Evolutionary conservation across 139 green algal genomes (phyloP).

Genomic region (Coelastrella sp.): DNA sequence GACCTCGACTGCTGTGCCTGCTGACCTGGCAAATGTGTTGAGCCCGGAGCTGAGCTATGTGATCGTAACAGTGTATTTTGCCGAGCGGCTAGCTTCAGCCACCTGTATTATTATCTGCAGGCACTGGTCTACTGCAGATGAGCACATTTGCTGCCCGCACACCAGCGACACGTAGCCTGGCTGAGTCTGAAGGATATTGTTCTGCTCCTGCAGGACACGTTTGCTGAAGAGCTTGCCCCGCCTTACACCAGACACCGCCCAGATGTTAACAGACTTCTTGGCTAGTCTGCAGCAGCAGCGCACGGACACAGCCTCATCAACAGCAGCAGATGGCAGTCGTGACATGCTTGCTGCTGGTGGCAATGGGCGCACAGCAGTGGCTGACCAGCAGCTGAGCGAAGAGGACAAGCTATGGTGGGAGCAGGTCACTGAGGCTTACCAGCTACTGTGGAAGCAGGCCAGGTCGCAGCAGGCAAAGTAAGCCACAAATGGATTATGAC

Average conservation of each 20-base stretch:
- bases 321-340: neutral
- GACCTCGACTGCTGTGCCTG: too few species aligned
- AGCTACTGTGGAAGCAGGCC: conserved; percentile 37
- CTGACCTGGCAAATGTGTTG: too few species aligned
- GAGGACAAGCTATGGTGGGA: conserved; percentile 39
- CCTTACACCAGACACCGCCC: neutral
- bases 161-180: neutral
- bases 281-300: conserved; percentile 18
- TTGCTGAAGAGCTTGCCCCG: conserved; percentile 20
- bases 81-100: too few species aligned
- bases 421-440: conserved; percentile 15
- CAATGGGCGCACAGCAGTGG: neutral
- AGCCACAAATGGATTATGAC: neutral
- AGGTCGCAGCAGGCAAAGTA: conserved; percentile 16
- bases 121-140: too few species aligned
- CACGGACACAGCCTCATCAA: neutral
- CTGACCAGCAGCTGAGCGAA: neutral
- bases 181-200: neutral
- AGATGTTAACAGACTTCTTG: neutral
- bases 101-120: too few species aligned
- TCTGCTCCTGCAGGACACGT: neutral
- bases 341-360: neutral
- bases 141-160: neutral
- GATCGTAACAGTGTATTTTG: too few species aligned
- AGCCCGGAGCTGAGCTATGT: too few species aligned